A percentile compares a stretch with the other conserved stretches of the same genome.
Evolutionary conservation across 1,284 basidiomycete genomes (phyloP).

Genomic region (Apiotrichum gamsii): DNA sequence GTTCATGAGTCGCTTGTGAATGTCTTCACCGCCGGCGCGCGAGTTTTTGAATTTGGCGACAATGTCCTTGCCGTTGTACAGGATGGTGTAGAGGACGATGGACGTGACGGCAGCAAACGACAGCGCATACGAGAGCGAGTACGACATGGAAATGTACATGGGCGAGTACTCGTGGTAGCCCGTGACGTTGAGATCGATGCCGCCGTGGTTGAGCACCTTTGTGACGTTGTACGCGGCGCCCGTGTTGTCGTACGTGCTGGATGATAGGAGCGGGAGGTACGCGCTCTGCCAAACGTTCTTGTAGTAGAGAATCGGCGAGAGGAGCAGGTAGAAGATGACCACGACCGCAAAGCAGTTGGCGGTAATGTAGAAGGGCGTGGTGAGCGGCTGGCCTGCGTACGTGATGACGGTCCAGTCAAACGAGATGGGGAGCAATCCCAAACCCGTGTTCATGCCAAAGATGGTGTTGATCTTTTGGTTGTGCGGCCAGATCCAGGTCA

Average conservation of each 20-base stretch:
- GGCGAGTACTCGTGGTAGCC: background rate
- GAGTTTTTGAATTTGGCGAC: conserved; percentile 55
- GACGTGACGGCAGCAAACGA: conserved; percentile 47
- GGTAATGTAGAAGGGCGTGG: conserved; percentile 3
- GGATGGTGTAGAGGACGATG: conserved; percentile 47
- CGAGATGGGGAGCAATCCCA: conserved; percentile 13
- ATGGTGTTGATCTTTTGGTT: background rate
- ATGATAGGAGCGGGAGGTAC: conserved; percentile 43
- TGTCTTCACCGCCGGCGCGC: conserved; percentile 48
- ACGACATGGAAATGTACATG: conserved; percentile 22
- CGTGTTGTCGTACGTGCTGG: conserved; percentile 47
- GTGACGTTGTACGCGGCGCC: conserved; percentile 43
- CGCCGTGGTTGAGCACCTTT: conserved; percentile 23
- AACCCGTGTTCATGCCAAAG: conserved; percentile 9
- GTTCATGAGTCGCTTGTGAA: background rate
- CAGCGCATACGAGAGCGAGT: conserved; percentile 49
- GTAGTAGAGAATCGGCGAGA: conserved; percentile 50
- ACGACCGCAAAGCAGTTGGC: background rate
- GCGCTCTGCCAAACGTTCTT: conserved; percentile 43
- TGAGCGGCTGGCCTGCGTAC: background rate
- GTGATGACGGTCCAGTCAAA: conserved; percentile 19
- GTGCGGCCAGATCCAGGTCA: conserved; percentile 53
- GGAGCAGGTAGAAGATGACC: conserved; percentile 19
- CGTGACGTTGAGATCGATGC: conserved; percentile 6
- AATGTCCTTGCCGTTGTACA: conserved; percentile 50